Conservation (phyloP, 1,284 basidiomycete genomes). For the Pascua sp. region DNA sequence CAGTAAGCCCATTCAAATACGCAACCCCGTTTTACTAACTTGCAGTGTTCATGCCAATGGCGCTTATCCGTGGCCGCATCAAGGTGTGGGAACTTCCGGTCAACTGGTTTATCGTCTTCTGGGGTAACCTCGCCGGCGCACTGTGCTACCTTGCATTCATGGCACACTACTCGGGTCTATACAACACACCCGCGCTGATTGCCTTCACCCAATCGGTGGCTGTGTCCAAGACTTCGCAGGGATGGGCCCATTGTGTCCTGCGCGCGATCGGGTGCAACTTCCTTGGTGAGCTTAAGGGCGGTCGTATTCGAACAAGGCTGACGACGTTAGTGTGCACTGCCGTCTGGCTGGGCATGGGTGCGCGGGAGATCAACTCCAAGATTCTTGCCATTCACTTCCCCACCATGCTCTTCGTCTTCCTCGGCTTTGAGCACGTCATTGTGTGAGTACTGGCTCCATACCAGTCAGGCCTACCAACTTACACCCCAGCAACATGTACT, state of each 20-base stretch:
- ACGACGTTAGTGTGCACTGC: constrained; percentile 34
- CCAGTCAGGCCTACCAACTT: neutral
- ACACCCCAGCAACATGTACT: constrained; percentile 33
- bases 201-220: constrained; percentile 19
- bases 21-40: neutral
- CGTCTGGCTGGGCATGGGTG: constrained; percentile 38
- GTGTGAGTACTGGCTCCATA: constrained; percentile 13
- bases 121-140: constrained; percentile 44
- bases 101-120: constrained; percentile 45
- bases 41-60: constrained; percentile 28
- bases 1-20: constrained; percentile 9
- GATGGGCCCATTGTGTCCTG: constrained; percentile 32
- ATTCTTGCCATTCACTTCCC: constrained; percentile 44
- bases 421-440: constrained; percentile 46
- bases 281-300: constrained; percentile 13
- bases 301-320: neutral
- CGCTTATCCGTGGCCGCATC: constrained; percentile 17
- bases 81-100: constrained; percentile 25
- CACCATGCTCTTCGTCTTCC: constrained; percentile 43
- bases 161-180: constrained; percentile 25
- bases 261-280: constrained; percentile 48
- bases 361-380: constrained; percentile 40
- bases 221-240: constrained; percentile 23
- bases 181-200: constrained; percentile 17
- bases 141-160: constrained; percentile 41